These are phyloP conservation scores for Staphylotrichum tortipilum DNA, from an alignment of 495 filamentous ascomycete species.

Conservation along the genomic window DNA sequence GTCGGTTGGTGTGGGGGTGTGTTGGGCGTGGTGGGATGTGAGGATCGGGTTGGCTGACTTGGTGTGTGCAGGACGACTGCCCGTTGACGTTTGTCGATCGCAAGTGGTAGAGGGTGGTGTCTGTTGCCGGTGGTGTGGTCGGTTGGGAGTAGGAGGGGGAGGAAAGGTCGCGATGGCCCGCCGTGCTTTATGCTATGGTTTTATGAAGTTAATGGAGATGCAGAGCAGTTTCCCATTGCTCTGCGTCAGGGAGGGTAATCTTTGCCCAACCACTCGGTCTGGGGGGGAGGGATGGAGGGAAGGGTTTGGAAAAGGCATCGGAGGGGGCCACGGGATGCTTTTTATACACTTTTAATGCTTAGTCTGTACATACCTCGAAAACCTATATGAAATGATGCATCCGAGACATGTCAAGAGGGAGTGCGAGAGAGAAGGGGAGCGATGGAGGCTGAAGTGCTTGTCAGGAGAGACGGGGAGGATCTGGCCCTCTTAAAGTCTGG, in stretches of 20 bases:
- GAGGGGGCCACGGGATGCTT: slow-evolving; percentile 6
- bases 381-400: not conserved
- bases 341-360: slow-evolving; percentile 19
- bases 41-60: slow-evolving; percentile 1
- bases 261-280: no score
- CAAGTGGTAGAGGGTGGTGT: slow-evolving; percentile 25
- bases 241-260: not conserved
- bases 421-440: not conserved
- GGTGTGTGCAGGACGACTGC: slow-evolving; percentile 52
- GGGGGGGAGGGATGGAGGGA: not conserved
- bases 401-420: not conserved
- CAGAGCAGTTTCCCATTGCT: no score
- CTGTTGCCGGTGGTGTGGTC: not conserved
- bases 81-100: slow-evolving; percentile 53
- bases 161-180: no score
- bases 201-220: not conserved
- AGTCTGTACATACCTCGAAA: slow-evolving; percentile 13
- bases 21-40: no score
- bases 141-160: no score
- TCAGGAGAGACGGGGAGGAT: no score
- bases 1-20: no score
- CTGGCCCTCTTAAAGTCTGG: no score
- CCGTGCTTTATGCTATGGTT: not conserved
- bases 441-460: not conserved
- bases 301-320: not conserved